Evolutionary conservation across 495 filamentous ascomycete genomes (phyloP).

Genomic region (Tuber magnatum): DNA sequence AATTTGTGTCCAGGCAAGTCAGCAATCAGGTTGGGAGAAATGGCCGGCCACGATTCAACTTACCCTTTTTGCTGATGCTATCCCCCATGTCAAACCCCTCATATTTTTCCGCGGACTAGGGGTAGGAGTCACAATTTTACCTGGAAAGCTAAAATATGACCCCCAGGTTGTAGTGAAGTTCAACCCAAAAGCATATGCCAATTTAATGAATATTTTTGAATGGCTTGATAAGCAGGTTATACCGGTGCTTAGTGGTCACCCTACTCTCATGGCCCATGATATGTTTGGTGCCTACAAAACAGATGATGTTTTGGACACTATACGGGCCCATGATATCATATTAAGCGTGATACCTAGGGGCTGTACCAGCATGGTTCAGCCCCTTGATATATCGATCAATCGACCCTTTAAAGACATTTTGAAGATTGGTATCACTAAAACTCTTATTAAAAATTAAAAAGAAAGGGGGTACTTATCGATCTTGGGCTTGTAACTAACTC

Average conservation of each 20-base stretch:
- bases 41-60: too few relatives aligned
- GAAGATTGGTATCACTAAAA: too few relatives aligned
- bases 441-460: too few relatives aligned
- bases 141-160: constrained; percentile 8
- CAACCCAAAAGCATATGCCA: too few relatives aligned
- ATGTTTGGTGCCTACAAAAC: constrained; percentile 12
- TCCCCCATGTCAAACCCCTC: constrained; percentile 11
- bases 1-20: too few relatives aligned
- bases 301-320: constrained; percentile 6
- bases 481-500: too few relatives aligned
- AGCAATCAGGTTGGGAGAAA: too few relatives aligned
- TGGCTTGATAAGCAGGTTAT: constrained; percentile 11
- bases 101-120: constrained; percentile 10
- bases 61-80: constrained; percentile 9
- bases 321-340: constrained; percentile 8
- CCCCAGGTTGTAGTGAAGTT: constrained; percentile 11
- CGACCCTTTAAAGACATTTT: too few relatives aligned
- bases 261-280: constrained; percentile 4
- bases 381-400: too few relatives aligned
- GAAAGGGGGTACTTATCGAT: too few relatives aligned
- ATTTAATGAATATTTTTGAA: neutral
- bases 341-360: neutral
- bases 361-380: too few relatives aligned
- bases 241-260: constrained; percentile 2
- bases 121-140: too few relatives aligned